phyloP scores from a whole-genome alignment of 192 early-diverging fungal species.

The Coemansia sp. region DNA sequence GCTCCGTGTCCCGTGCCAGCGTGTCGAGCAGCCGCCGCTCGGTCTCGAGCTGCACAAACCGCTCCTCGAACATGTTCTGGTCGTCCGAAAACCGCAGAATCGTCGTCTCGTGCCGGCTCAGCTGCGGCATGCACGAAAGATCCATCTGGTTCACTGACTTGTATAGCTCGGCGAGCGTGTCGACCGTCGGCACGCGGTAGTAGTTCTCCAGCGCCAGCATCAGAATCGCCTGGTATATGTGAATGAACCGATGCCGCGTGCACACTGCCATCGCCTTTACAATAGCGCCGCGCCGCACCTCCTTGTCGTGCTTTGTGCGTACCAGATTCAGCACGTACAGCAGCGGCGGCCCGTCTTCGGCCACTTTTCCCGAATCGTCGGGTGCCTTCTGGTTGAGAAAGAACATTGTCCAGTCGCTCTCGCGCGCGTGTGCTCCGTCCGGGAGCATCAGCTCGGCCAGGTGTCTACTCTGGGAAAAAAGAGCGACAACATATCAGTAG shows the following conservation, averaged over 20 bases:
- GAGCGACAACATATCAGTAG: not conserved
- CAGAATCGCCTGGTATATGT: slow-evolving; percentile 90
- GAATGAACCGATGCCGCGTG: slow-evolving; percentile 84
- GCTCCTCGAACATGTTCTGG: slow-evolving; percentile 83
- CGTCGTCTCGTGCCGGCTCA: slow-evolving; percentile 75
- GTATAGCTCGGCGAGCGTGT: slow-evolving; percentile 76
- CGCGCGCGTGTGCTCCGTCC: slow-evolving; percentile 89
- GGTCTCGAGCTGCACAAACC: slow-evolving; percentile 55
- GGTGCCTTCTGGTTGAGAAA: slow-evolving; percentile 75
- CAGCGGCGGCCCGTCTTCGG: slow-evolving; percentile 59
- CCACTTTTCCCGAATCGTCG: slow-evolving; percentile 31
- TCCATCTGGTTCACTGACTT: slow-evolving; percentile 85
- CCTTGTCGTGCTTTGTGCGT: slow-evolving; percentile 82
- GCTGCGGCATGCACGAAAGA: slow-evolving; percentile 70
- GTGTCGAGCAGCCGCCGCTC: slow-evolving; percentile 27
- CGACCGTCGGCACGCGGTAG: slow-evolving; percentile 71
- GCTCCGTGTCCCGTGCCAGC: slow-evolving; percentile 26
- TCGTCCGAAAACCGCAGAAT: slow-evolving; percentile 82
- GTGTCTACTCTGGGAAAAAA: slow-evolving; percentile 23
- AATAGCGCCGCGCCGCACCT: slow-evolving; percentile 80
- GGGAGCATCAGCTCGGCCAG: slow-evolving; percentile 96
- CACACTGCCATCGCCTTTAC: slow-evolving; percentile 95
- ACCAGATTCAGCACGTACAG: slow-evolving; percentile 93
- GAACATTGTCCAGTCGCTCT: slow-evolving; percentile 94
- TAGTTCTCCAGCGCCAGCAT: slow-evolving; percentile 91